Evolutionary conservation across 2,329 filamentous ascomycete genomes (phyloP).

Genomic region (Fusarium annulatum): DNA sequence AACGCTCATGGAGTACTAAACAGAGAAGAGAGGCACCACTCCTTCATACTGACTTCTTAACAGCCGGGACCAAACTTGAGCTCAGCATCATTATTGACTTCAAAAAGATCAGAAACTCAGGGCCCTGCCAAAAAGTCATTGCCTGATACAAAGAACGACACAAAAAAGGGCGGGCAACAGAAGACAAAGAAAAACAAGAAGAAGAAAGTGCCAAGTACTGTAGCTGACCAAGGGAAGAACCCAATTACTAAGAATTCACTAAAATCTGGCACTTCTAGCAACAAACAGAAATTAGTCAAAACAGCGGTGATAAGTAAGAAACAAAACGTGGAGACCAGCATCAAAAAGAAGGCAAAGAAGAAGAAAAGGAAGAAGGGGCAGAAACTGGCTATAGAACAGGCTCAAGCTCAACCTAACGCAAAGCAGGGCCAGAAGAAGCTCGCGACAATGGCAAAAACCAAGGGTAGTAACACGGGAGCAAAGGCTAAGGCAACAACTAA

Average conservation of each 20-base stretch:
- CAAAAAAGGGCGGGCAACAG: neutral
- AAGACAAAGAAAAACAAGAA: neutral
- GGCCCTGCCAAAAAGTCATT: neutral
- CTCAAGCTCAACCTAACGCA: neutral
- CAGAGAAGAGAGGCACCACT: neutral
- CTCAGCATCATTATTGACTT: neutral
- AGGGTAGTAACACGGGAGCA: neutral
- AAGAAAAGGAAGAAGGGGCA: too few relatives aligned
- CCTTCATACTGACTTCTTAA: neutral
- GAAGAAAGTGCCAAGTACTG: rapidly evolving
- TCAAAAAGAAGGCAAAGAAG: neutral
- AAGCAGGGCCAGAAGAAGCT: neutral
- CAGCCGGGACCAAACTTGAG: neutral
- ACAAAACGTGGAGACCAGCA: rapidly evolving
- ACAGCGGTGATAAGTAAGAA: too few relatives aligned
- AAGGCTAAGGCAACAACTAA: rapidly evolving
- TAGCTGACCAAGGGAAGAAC: neutral
- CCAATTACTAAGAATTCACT: neutral
- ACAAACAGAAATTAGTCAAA: neutral
- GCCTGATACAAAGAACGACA: neutral
- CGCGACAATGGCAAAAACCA: neutral
- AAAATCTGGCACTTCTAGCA: neutral
- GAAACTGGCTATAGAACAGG: neutral
- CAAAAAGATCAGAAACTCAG: neutral
- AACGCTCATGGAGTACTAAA: too few relatives aligned